Percentiles rank a stretch among this genome's conserved stretches.
Evolutionary conservation across 352 stramenopile genomes (phyloP).

Genomic region (Phytophthora vignae): DNA sequence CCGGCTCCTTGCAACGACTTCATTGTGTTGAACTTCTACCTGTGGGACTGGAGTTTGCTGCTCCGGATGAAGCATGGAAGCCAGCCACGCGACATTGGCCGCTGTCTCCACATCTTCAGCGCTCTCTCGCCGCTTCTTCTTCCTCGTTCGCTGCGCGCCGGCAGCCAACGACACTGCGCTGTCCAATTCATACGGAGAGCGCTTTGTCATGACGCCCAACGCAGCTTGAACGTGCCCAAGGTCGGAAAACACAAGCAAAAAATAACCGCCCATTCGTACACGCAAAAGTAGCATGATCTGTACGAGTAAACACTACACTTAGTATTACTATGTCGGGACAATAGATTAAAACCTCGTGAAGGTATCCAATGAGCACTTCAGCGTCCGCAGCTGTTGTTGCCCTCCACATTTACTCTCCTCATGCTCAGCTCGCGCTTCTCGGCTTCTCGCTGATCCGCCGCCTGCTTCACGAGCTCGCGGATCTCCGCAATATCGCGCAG

Average conservation of each 20-base stretch:
- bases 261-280: slow-evolving; percentile 22
- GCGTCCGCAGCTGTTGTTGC: background rate
- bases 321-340: slow-evolving; percentile 3
- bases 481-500: slow-evolving; percentile 38
- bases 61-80: slow-evolving; percentile 25
- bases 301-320: slow-evolving; percentile 19
- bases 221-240: slow-evolving; percentile 3
- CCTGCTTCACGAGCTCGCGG: slow-evolving; percentile 31
- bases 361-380: slow-evolving; percentile 2
- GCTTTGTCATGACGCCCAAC: slow-evolving; percentile 38
- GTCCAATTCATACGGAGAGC: slow-evolving; percentile 51
- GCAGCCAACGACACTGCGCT: slow-evolving; percentile 7
- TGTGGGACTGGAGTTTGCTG: slow-evolving; percentile 2
- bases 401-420: background rate
- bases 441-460: slow-evolving; percentile 9
- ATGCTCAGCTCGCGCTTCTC: slow-evolving; percentile 7
- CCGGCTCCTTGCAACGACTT: slow-evolving; percentile 9
- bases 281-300: slow-evolving; percentile 3
- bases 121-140: slow-evolving; percentile 34
- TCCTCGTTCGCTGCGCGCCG: slow-evolving; percentile 18
- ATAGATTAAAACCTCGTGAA: slow-evolving; percentile 14
- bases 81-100: slow-evolving; percentile 35
- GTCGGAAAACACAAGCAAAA: background rate
- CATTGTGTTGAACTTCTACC: slow-evolving; percentile 19
- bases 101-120: slow-evolving; percentile 9